These are phyloP conservation scores for Myxozyma vanderwaltii DNA, from an alignment of 805 yeast species.

Conservation along the genomic window DNA sequence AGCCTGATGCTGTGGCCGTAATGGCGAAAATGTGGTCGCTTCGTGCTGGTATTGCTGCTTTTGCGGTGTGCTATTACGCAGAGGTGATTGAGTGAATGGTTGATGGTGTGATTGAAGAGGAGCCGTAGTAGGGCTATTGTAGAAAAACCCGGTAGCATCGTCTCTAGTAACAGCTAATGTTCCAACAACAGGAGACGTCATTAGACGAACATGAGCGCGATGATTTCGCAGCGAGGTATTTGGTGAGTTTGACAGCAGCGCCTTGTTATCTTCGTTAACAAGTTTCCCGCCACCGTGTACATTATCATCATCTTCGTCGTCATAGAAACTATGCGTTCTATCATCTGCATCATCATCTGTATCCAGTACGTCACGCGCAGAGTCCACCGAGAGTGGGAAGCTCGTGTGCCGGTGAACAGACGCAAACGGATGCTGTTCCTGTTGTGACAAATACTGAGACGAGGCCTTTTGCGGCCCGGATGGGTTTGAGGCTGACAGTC, in stretches of 20 bases:
- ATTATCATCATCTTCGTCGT: conserved; percentile 9
- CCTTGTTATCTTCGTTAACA: background rate
- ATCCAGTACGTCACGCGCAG: conserved; percentile 8
- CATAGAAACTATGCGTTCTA: background rate
- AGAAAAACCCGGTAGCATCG: conserved; percentile 1
- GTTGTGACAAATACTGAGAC: background rate
- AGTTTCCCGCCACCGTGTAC: background rate
- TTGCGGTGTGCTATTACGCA: conserved; percentile 7
- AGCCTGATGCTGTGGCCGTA: conserved; percentile 9
- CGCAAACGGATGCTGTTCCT: background rate
- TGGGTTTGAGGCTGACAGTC: background rate
- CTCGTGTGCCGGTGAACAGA: background rate
- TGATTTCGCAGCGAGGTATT: conserved; percentile 37
- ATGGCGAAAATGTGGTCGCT: conserved; percentile 17
- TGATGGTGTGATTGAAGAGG: background rate
- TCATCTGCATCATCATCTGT: conserved; percentile 21
- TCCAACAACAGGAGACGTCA: conserved; percentile 35
- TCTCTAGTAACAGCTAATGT: conserved; percentile 1
- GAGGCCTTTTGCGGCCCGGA: background rate
- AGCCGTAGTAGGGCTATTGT: conserved; percentile 6
- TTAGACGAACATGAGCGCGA: conserved; percentile 35
- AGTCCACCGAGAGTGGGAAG: conserved; percentile 14
- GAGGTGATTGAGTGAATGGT: conserved; percentile 4
- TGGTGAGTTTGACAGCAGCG: conserved; percentile 32
- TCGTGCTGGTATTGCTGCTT: background rate